phyloP scores from a whole-genome alignment of 352 stramenopile species.

The Pythium periplocum region DNA sequence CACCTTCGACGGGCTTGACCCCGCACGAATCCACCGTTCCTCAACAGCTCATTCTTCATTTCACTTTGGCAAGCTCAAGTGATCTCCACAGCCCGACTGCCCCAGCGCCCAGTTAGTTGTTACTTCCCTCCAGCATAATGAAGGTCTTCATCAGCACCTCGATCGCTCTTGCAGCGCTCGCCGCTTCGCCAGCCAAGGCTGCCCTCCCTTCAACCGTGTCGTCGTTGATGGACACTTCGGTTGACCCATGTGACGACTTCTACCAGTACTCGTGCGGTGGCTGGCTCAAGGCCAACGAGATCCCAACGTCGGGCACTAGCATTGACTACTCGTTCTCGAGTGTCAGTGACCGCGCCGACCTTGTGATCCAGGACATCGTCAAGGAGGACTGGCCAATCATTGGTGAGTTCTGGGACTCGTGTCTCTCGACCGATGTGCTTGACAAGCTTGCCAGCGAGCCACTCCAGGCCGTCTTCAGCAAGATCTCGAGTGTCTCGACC shows the following conservation, averaged over 20 bases:
- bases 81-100: conserved; percentile 12
- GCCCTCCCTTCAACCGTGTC: conserved; percentile 27
- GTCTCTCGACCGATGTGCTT: conserved; percentile 43
- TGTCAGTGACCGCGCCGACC: conserved; percentile 47
- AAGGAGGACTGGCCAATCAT: conserved; percentile 59
- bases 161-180: conserved; percentile 10
- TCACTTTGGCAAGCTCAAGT: conserved; percentile 18
- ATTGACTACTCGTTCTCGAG: conserved; percentile 44
- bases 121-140: conserved; percentile 7
- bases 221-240: conserved; percentile 35
- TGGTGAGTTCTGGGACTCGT: conserved; percentile 61
- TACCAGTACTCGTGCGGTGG: conserved; percentile 63
- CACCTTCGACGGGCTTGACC: conserved; percentile 9
- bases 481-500: conserved; percentile 24
- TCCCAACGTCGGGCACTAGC: conserved; percentile 15
- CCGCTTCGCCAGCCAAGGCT: conserved; percentile 10
- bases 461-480: conserved; percentile 31
- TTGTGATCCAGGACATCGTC: conserved; percentile 46
- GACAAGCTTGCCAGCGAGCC: conserved; percentile 35
- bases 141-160: conserved; percentile 21
- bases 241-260: conserved; percentile 64
- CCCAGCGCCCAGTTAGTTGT: not conserved
- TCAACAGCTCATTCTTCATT: conserved; percentile 16
- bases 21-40: too few relatives aligned
- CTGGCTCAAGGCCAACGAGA: conserved; percentile 40